Evolutionary conservation across 176 grass and related monocot species (phyloP).

Genomic region (Juncus effusus): DNA sequence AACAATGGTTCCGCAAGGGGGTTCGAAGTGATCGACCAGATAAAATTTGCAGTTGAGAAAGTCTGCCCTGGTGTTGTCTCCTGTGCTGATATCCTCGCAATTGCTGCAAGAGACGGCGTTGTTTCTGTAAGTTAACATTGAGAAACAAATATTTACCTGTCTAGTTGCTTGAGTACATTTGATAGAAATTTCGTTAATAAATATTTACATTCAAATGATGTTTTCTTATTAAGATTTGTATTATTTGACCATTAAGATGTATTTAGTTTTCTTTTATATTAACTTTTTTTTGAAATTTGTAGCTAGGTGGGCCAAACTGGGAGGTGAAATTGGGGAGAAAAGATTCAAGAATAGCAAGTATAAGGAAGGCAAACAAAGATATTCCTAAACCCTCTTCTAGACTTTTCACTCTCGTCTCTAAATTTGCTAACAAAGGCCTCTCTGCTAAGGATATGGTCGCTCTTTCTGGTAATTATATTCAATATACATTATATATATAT

Average conservation of each 20-base stretch:
- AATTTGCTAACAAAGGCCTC: conserved; percentile 37
- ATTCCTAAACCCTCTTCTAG: conserved; percentile 30
- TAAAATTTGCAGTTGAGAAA: conserved; percentile 62
- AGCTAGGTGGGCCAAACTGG: conserved; percentile 56
- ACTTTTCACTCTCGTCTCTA: conserved; percentile 23
- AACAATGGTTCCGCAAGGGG: conserved; percentile 56
- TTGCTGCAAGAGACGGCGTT: conserved; percentile 56
- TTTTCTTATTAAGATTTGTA: not conserved
- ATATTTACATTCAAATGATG: not conserved
- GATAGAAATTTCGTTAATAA: not conserved
- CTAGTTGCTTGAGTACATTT: not conserved
- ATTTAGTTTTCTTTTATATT: not conserved
- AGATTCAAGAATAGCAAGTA: conserved; percentile 41
- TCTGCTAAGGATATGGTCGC: conserved; percentile 40
- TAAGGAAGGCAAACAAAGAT: conserved; percentile 12
- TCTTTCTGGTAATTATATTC: conserved; percentile 41
- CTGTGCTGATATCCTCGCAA: conserved; percentile 76
- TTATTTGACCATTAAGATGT: not conserved
- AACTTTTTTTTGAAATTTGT: not conserved
- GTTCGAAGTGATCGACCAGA: conserved; percentile 59
- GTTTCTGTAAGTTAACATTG: conserved; percentile 28
- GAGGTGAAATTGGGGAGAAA: conserved; percentile 54
- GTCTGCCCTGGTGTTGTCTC: conserved; percentile 68
- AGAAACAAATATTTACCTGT: too few species aligned
- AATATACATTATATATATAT: too few species aligned